Evolutionary conservation across 495 filamentous ascomycete genomes (phyloP).

Genomic region (Podospora tetraspora): DNA sequence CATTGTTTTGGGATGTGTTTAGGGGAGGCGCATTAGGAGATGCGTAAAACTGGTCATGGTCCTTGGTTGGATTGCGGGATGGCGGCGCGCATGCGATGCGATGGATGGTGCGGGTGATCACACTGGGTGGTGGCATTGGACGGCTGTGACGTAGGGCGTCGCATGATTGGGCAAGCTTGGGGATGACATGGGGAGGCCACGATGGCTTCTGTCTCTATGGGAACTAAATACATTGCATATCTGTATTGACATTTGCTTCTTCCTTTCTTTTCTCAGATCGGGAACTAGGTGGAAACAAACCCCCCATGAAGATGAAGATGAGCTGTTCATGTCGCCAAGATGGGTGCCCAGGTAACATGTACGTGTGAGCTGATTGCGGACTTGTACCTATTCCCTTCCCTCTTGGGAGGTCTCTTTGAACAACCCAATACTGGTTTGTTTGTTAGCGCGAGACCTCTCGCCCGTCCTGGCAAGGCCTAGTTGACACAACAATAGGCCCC

Average conservation of each 20-base stretch:
- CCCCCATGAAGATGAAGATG: neutral
- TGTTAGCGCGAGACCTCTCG: too few relatives aligned
- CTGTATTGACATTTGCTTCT: neutral
- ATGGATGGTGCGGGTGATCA: neutral
- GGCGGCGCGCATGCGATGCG: neutral
- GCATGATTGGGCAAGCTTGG: neutral
- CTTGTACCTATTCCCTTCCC: neutral
- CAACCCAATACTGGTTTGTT: too few relatives aligned
- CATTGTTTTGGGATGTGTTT: slow-evolving; percentile 14
- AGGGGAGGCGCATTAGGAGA: neutral
- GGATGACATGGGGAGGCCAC: neutral
- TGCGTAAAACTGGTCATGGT: neutral
- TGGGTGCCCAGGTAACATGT: neutral
- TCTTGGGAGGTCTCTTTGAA: neutral
- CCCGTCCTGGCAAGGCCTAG: too few relatives aligned
- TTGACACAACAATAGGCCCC: too few relatives aligned
- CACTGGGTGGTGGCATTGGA: neutral
- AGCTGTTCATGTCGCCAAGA: neutral
- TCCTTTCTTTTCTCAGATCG: neutral
- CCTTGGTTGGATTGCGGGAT: neutral
- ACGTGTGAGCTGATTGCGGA: neutral
- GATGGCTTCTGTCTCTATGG: neutral
- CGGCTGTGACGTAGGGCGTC: neutral
- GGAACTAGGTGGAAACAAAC: neutral
- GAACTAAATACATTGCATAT: neutral